Base-by-base conservation (phyloP, 208 protist genomes). In the Sergeia podlipaevii region DNA sequence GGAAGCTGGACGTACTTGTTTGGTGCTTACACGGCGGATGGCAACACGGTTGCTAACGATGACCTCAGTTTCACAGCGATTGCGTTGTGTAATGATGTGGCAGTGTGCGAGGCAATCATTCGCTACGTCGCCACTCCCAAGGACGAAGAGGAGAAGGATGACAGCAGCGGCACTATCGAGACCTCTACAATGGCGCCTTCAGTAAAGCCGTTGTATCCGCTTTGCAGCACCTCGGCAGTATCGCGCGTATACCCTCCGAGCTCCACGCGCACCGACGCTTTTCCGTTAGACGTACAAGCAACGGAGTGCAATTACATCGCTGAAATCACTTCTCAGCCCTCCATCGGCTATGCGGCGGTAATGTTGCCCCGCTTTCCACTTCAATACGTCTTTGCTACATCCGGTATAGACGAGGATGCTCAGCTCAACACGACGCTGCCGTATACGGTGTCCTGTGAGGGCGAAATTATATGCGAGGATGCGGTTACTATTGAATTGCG, bases 1-100 rank as follows among this genome's bases (percentile, higher is more conserved):
- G 53, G 33, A 15, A 66, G 57, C 5, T 89, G 80, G 80, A 56
- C 23, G 4, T 89, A 75, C 62, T 8, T 69, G 2, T 60, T 66
- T 28, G 48, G 51, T 26, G 17, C 68, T 20, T 44, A 67, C 27
- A 48, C 50, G 15, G 45, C 69, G 0, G 63, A 45, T 5, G 49
- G 60, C 10, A 51, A 24, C 4, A 21, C 24, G 3, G 44, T 45
- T 10, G 55, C 59, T 15, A 10, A 39, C 27, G 29, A 34, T 32
- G 21, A 56, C 11, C 52, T 67, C 11, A 60, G 50, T 17, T 73
- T 89, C 42, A 73, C 66, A 17, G 33, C 79, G 1, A 56, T 70
- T 26, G 80, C 76, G 5, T 49, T 66, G 27, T 87, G 74, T 34
- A 63, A 54, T 23, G 34, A 18, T 0, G 44, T 51, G 10, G 59